Base-by-base conservation (phyloP, 768 basidiomycete genomes). In the Podaxis rugospora region DNA sequence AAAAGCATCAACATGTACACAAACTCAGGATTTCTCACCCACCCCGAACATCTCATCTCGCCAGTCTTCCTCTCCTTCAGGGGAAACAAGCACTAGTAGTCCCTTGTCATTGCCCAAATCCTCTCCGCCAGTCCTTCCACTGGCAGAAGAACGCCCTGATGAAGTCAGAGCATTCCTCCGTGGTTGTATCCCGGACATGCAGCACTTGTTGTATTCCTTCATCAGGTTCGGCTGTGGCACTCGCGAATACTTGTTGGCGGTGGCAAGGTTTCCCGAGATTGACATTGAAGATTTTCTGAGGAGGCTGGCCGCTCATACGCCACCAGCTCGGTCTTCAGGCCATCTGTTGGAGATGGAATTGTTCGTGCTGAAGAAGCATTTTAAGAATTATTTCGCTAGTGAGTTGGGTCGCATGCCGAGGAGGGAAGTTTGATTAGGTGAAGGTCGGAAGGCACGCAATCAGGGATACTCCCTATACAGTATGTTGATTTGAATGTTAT, bases 281-380 rank as follows among this genome's bases (percentile, higher is more conserved):
- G 50, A 49, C 13, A 55, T 64, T 5, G 54, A 54, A n/a, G 51
- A 58, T 23, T 59, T 62, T 44, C 27, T 59, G 35, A 40, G 23
- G 13, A 46, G 25, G 21, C 14, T 44, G n/a, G 13, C 23, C 5
- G 18, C 27, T 14, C 35, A 14, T 36, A 6, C 46, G n/a, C 18
- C 18, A 7, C 36, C 49, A 25, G 6, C 44, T 16, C 28, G n/a
- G 7, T 1, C 18, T 50, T 16, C 9, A 5, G 23, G 28, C 4
- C 47, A 11, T 21, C 11, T 21, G 47, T 23, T 25, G 18, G 47
- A 50, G 47, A 57, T 51, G 57, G 57, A 57, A 13, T 5, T 37
- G 23, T 50, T 21, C 13, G 10, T 50, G 14, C 28, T 57, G n/a
- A 57, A 40, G 37, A 27, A n/a, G n/a, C 50, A 53, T 23, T n/a